phyloP scores from a whole-genome alignment of 306 rosid genomes.

The Castanea mollissima region DNA sequence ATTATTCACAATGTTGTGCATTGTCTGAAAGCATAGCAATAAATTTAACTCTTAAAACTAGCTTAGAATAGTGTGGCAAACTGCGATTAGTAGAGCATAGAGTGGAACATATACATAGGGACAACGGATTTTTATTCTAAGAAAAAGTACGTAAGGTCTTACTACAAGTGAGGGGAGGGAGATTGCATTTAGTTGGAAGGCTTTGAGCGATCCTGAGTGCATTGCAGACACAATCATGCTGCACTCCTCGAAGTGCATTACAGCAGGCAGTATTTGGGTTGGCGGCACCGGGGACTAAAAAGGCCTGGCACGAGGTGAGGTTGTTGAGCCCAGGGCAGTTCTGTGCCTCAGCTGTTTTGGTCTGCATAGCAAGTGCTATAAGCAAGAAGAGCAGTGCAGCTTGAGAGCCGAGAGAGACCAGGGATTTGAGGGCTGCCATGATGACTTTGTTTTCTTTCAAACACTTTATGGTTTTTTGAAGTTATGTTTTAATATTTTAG shows the following conservation, averaged over 20 bases:
- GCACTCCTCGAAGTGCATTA: slow-evolving; percentile 41
- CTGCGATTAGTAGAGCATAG: too few species aligned
- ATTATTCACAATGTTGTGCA: too few species aligned
- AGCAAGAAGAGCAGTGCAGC: slow-evolving; percentile 28
- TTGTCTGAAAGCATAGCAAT: too few species aligned
- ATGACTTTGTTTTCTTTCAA: background rate
- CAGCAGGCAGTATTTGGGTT: slow-evolving; percentile 54
- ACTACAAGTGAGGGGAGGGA: slow-evolving; percentile 49
- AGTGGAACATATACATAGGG: too few species aligned
- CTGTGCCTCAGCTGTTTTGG: slow-evolving; percentile 35
- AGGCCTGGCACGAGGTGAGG: slow-evolving; percentile 58
- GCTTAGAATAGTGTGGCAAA: too few species aligned
- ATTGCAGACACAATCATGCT: slow-evolving; percentile 60
- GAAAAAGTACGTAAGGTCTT: background rate
- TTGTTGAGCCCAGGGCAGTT: slow-evolving; percentile 45
- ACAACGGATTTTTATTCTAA: background rate
- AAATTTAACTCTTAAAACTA: too few species aligned
- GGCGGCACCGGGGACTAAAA: slow-evolving; percentile 53
- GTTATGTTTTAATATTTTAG: background rate
- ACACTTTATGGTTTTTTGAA: background rate
- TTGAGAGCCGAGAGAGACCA: slow-evolving; percentile 10
- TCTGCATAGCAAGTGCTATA: slow-evolving; percentile 19
- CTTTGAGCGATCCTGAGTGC: slow-evolving; percentile 51
- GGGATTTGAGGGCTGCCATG: slow-evolving; percentile 32
- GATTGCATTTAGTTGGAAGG: slow-evolving; percentile 53